Evolutionary conservation across 2,329 filamentous ascomycete species (phyloP), one percentile per base, ranked within the genome.

Genomic region (Xylaria sp.): DNA sequence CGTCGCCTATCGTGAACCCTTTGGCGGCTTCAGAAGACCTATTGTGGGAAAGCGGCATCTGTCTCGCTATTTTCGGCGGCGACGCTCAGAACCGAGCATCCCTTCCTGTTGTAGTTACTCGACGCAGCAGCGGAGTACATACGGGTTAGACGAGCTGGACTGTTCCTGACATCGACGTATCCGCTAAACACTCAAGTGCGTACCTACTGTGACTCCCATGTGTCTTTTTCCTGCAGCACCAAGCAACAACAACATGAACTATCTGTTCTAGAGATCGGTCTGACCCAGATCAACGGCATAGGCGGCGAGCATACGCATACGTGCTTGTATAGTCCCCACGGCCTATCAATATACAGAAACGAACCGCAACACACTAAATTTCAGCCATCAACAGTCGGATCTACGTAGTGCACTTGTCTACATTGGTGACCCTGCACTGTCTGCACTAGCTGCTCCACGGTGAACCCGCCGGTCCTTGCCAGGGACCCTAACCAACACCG

Each of bases 381-480:
- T 42, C 49, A 47, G 56, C 62, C 53, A 60, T 63, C 58, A 51
- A 59, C 37, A 34, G 65, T 62, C 54, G 62, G 23, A 67, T 69
- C 65, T 61, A 60, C 57, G 48, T 56, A 34, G 53, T 64, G 61
- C 69, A 68, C 68, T 67, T 63, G 37, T 42, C 48, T 50, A 9
- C 10, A 34, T 34, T 50, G 6, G n/a, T 50, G 23, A 50, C 59
- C 60, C 52, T 58, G 61, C 64, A 63, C 62, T 60, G 59, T 61
- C 23, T 53, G 59, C 59, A 55, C 64, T 59, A 59, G 57, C 55
- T 65, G 63, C 66, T 66, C 69, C 68, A 70, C 68, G 48, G 19
- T 23, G 59, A 56, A 54, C 53, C 58, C 59, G 37, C 58, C 55
- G 57, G 62, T 64, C 60, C 54, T 64, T 63, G 58, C 62, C 65